A percentile compares a stretch with the other conserved stretches of the same genome.
Conservation (phyloP, 129 eudicot genomes). For the Tagetes patula region DNA sequence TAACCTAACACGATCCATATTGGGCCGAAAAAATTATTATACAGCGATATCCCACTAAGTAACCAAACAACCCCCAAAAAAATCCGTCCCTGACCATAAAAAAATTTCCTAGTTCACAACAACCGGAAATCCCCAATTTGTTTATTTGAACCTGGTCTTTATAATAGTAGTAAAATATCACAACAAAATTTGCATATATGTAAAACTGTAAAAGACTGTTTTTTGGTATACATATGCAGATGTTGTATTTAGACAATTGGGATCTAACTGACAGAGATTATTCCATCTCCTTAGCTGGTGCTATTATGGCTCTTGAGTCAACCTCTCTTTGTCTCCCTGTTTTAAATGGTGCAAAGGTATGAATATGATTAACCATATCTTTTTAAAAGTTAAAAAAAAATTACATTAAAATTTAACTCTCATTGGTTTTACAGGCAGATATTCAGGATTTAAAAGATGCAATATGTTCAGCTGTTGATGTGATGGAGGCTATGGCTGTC, state of each 20-base stretch:
- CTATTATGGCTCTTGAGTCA: conserved; percentile 33
- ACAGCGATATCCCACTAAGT: too few species aligned
- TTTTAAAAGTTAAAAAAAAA: not conserved
- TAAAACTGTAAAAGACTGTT: too few species aligned
- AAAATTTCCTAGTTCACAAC: too few species aligned
- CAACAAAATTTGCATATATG: too few species aligned
- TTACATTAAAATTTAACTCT: not conserved
- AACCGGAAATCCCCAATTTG: too few species aligned
- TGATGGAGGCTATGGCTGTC: conserved; percentile 65
- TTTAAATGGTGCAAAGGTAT: conserved; percentile 40
- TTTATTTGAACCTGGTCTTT: too few species aligned
- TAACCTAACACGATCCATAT: too few species aligned
- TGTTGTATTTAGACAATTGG: conserved; percentile 34
- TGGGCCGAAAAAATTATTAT: too few species aligned
- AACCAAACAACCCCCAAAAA: too few species aligned
- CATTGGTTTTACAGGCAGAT: conserved; percentile 57
- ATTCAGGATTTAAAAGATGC: conserved; percentile 59
- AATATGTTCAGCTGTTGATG: conserved; percentile 69
- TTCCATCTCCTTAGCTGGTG: conserved; percentile 32
- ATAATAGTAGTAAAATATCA: too few species aligned
- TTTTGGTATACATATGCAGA: conserved; percentile 17
- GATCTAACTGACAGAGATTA: conserved; percentile 27
- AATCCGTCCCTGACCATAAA: too few species aligned
- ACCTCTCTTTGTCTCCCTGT: conserved; percentile 41
- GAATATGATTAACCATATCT: not conserved